A percentile compares a stretch with the other conserved stretches of the same genome.
Conservation (phyloP, 176 grass and related monocot species). For the Oryza longistaminata region DNA sequence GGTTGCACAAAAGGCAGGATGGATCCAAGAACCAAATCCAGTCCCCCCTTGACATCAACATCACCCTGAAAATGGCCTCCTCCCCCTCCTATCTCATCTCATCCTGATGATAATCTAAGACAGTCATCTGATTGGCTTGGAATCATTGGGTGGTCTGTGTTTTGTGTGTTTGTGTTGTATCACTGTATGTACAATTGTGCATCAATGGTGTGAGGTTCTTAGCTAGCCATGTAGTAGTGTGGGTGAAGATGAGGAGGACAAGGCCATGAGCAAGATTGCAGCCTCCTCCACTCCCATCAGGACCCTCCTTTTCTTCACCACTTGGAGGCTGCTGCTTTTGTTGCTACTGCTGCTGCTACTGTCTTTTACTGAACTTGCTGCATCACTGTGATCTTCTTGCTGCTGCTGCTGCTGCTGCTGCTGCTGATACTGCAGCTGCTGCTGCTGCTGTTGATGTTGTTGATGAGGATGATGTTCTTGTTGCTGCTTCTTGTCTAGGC, state of each 20-base stretch:
- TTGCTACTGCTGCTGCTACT: conserved; percentile 6
- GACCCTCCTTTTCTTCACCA: conserved; percentile 71
- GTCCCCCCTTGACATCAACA: conserved; percentile 33
- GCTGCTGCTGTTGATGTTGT: background rate
- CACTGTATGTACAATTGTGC: conserved; percentile 33
- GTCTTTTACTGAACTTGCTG: conserved; percentile 26
- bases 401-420: background rate
- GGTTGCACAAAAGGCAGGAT: conserved; percentile 13
- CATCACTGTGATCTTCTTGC: conserved; percentile 6
- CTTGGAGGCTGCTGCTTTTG: conserved; percentile 38
- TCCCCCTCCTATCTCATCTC: conserved; percentile 29
- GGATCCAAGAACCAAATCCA: conserved; percentile 41
- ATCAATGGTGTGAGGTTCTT: conserved; percentile 22
- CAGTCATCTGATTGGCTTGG: conserved; percentile 41
- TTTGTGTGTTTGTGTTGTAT: conserved; percentile 3
- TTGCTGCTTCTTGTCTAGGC: conserved; percentile 34
- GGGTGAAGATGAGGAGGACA: conserved; percentile 67
- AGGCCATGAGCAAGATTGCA: conserved; percentile 82
- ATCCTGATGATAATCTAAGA: conserved; percentile 45
- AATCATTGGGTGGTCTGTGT: conserved; percentile 33
- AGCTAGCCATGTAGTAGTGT: conserved; percentile 57
- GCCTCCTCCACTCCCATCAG: conserved; percentile 78
- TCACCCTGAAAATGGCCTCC: conserved; percentile 19
- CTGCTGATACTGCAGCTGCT: background rate
- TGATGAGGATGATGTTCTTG: background rate